phyloP scores from a whole-genome alignment of 75 land plant species.

The Isoetes taiwanensis region DNA sequence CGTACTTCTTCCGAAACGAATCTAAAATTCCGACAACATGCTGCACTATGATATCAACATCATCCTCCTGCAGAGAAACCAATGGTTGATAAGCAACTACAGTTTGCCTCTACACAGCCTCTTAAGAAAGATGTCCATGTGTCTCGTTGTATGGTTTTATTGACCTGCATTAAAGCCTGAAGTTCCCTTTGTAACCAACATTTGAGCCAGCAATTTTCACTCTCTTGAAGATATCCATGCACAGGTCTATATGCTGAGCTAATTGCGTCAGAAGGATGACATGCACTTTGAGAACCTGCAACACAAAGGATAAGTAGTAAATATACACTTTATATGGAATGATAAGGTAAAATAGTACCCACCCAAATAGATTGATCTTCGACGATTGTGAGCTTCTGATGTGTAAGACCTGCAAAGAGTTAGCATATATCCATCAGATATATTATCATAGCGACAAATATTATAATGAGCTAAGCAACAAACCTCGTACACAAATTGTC shows the following conservation, averaged over 20 bases:
- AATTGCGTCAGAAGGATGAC: neutral
- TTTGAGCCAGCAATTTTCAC: constrained; percentile 34
- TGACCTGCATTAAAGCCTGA: constrained; percentile 47
- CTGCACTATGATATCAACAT: constrained; percentile 58
- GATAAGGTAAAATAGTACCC: neutral
- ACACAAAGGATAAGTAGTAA: neutral
- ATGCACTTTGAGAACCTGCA: neutral
- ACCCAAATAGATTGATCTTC: constrained; percentile 8
- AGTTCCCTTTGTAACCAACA: constrained; percentile 55
- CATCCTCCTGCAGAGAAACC: constrained; percentile 35
- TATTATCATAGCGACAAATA: constrained; percentile 3
- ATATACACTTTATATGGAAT: neutral
- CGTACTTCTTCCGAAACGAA: constrained; percentile 21
- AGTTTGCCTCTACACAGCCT: neutral
- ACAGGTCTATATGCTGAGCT: neutral
- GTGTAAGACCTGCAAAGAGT: constrained; percentile 1
- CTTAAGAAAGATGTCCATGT: neutral
- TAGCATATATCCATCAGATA: no score
- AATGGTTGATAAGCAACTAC: neutral
- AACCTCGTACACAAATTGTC: constrained; percentile 1
- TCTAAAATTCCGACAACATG: constrained; percentile 56
- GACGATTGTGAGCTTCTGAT: constrained; percentile 13
- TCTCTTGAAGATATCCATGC: constrained; percentile 22
- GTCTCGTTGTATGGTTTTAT: neutral
- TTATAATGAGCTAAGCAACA: neutral